Conservation (phyloP, 345 rosid genomes). For the Sonneratia caseolaris region DNA sequence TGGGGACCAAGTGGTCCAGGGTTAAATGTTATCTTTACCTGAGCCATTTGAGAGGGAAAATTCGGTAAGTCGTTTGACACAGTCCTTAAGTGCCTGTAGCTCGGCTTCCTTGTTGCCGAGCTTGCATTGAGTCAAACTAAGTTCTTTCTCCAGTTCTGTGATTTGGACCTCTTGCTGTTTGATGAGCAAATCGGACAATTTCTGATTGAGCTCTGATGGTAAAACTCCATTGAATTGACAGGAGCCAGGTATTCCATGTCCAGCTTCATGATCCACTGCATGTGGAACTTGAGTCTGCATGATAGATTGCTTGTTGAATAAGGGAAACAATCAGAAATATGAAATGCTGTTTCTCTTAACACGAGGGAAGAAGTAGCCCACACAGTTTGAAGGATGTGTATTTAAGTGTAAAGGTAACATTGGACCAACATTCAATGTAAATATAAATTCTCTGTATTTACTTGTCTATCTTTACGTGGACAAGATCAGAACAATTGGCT, state of each 20-base stretch:
- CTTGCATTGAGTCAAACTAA: slow-evolving; percentile 56
- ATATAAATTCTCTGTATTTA: neutral
- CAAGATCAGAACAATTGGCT: neutral
- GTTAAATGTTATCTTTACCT: slow-evolving; percentile 22
- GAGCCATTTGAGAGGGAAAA: slow-evolving; percentile 44
- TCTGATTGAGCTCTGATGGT: slow-evolving; percentile 65
- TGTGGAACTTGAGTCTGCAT: slow-evolving; percentile 20
- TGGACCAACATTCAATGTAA: no score
- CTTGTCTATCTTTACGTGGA: neutral
- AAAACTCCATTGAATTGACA: slow-evolving; percentile 46
- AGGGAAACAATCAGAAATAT: neutral
- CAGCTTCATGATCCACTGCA: slow-evolving; percentile 21
- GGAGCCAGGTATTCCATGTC: slow-evolving; percentile 23
- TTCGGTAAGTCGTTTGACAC: slow-evolving; percentile 57
- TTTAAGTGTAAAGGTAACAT: slow-evolving; percentile 31
- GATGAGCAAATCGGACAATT: slow-evolving; percentile 57
- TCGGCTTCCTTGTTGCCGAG: slow-evolving; percentile 69
- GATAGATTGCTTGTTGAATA: slow-evolving; percentile 4
- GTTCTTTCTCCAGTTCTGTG: slow-evolving; percentile 56
- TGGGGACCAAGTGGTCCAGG: neutral
- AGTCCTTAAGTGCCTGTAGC: slow-evolving; percentile 73
- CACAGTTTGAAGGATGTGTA: slow-evolving; percentile 65
- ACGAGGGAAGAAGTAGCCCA: no score
- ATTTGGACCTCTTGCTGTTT: slow-evolving; percentile 77
- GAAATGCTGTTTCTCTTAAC: neutral